These are phyloP conservation scores for Sextonia rubra DNA, from an alignment of 164 flowering plant species.

Conservation along the genomic window DNA sequence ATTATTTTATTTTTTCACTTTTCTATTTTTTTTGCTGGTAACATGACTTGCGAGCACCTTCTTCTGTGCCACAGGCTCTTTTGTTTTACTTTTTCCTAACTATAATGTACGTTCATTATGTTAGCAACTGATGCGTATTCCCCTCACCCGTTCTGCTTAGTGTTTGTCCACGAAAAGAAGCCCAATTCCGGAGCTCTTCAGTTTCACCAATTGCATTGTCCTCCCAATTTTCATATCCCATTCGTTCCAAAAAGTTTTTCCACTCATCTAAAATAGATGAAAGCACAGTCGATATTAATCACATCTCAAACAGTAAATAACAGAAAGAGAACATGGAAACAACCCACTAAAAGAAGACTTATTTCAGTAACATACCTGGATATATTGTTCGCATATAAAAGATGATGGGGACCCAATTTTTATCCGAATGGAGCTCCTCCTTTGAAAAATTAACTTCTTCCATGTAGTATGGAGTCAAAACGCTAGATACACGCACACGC, in stretches of 20 bases:
- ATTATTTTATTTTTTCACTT: too few relatives aligned
- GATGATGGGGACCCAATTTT: constrained; percentile 68
- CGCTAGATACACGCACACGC: constrained; percentile 35
- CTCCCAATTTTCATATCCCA: constrained; percentile 51
- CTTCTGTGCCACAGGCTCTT: too few relatives aligned
- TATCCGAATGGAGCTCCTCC: constrained; percentile 59
- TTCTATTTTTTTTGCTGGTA: too few relatives aligned
- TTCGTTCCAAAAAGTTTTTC: constrained; percentile 84
- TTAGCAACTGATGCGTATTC: background rate
- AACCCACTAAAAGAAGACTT: background rate
- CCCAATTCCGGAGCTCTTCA: constrained; percentile 77
- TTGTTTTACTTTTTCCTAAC: background rate
- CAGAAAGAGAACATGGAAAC: background rate
- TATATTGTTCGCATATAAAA: constrained; percentile 80
- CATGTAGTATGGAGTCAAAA: constrained; percentile 77
- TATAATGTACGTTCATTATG: background rate
- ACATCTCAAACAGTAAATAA: background rate
- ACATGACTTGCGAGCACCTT: too few relatives aligned
- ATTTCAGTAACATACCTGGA: constrained; percentile 68
- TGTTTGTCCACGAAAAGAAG: constrained; percentile 86
- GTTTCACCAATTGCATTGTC: constrained; percentile 29
- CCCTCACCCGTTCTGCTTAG: constrained; percentile 72
- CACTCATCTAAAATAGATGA: constrained; percentile 62
- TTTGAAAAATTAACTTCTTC: constrained; percentile 81
- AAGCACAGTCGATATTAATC: constrained; percentile 6